A percentile compares a stretch with the other conserved stretches of the same genome.
phyloP scores from a whole-genome alignment of 148 eudicot genomes.

The Silene conica region DNA sequence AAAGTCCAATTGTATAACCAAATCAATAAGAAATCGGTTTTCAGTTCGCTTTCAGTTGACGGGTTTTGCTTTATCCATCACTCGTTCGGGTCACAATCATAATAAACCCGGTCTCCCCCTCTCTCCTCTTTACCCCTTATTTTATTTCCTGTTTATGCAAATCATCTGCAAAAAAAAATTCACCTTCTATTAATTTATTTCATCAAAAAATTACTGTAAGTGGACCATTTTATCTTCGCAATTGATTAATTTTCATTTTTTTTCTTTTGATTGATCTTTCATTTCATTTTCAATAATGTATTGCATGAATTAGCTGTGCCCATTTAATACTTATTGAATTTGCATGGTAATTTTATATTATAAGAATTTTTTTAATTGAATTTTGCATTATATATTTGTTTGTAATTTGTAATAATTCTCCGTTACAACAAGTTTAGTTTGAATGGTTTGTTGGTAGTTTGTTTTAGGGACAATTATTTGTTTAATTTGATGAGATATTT shows the following conservation, averaged over 20 bases:
- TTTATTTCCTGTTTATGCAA: not conserved
- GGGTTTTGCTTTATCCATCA: too few species aligned
- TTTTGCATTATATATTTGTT: not conserved
- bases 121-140: not conserved
- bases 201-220: not conserved
- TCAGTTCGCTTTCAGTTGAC: too few species aligned
- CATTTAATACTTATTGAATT: not conserved
- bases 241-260: not conserved
- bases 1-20: too few species aligned
- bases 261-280: constrained; percentile 5
- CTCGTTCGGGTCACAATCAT: too few species aligned
- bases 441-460: too few species aligned
- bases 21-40: too few species aligned
- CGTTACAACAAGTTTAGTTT: too few species aligned
- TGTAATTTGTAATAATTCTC: too few species aligned
- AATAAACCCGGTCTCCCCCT: not conserved
- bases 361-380: not conserved
- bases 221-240: not conserved
- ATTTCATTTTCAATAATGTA: not conserved
- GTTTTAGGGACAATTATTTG: too few species aligned
- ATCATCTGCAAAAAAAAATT: not conserved
- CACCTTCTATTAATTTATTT: not conserved
- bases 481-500: too few species aligned
- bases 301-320: not conserved
- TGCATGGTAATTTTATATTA: not conserved